A percentile compares a stretch with the other conserved stretches of the same genome.
phyloP scores from a whole-genome alignment of 2,329 filamentous ascomycete genomes.

The Arthrobotrys megalospora region DNA sequence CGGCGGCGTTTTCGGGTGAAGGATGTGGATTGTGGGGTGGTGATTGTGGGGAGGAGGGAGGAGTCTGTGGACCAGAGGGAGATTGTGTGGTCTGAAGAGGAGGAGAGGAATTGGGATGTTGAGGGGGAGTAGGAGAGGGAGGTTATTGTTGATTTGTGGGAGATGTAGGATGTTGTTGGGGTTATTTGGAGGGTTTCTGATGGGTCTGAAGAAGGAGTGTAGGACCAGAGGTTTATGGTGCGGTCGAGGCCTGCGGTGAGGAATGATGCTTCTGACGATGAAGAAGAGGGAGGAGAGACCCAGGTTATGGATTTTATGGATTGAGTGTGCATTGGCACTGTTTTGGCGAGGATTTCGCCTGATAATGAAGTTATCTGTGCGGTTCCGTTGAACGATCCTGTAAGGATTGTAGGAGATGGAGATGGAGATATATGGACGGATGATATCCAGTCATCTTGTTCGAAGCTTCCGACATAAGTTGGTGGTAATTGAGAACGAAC shows the following conservation, averaged over 20 bases:
- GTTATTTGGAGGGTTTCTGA: conserved; percentile 76
- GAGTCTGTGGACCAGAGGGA: conserved; percentile 90
- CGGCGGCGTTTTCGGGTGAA: conserved; percentile 79
- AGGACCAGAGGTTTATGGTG: conserved; percentile 91
- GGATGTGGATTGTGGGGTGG: conserved; percentile 69
- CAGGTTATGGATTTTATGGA: conserved; percentile 88
- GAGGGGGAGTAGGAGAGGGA: conserved; percentile 68
- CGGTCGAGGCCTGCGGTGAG: conserved; percentile 88
- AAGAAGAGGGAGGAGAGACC: conserved; percentile 69
- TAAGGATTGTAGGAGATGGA: conserved; percentile 80
- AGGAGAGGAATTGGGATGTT: conserved; percentile 84
- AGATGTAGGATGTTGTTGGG: conserved; percentile 54
- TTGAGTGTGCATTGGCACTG: conserved; percentile 80
- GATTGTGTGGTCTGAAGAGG: conserved; percentile 84
- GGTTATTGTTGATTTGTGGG: conserved; percentile 58
- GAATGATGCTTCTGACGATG: conserved; percentile 76
- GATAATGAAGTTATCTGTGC: conserved; percentile 91
- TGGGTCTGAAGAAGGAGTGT: conserved; percentile 74
- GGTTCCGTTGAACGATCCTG: conserved; percentile 92
- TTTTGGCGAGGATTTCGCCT: conserved; percentile 81
- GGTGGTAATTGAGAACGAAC: conserved; percentile 92
- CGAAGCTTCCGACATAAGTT: conserved; percentile 88
- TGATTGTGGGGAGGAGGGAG: conserved; percentile 77
- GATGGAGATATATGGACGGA: conserved; percentile 77
- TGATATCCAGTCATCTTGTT: conserved; percentile 98